phyloP scores from a whole-genome alignment of 768 basidiomycete species.

The Dentipellis sp. region DNA sequence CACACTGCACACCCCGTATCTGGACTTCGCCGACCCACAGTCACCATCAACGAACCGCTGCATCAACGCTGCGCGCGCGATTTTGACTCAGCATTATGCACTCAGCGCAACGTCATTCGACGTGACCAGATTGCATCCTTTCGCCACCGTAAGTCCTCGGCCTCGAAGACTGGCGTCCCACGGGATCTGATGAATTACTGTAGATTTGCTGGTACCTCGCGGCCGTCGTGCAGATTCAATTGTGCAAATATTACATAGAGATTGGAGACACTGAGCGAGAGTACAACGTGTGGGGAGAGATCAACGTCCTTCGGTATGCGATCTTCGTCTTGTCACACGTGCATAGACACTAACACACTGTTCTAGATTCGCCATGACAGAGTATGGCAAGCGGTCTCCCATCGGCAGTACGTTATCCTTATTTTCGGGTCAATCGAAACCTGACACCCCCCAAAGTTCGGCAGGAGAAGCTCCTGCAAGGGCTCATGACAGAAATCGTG shows the following conservation, averaged over 20 bases:
- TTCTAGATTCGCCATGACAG: conserved; percentile 74
- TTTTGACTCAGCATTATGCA: conserved; percentile 66
- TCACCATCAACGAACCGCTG: conserved; percentile 66
- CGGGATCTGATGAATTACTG: conserved; percentile 1
- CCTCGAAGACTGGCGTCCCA: not conserved
- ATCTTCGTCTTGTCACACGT: not conserved
- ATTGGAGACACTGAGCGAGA: conserved; percentile 67
- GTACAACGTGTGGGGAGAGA: conserved; percentile 79
- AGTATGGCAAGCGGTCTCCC: conserved; percentile 69
- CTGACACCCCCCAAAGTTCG: conserved; percentile 39
- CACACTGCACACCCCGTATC: conserved; percentile 77
- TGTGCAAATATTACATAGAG: conserved; percentile 82
- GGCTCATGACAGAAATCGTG: conserved; percentile 79
- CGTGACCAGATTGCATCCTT: conserved; percentile 71
- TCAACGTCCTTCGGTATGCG: conserved; percentile 67
- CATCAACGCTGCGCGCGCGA: conserved; percentile 63
- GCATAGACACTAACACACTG: not conserved
- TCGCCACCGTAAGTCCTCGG: conserved; percentile 53
- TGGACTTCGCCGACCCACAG: conserved; percentile 61
- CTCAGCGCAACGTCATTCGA: conserved; percentile 79
- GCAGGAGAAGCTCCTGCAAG: conserved; percentile 75
- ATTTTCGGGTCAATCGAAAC: not conserved
- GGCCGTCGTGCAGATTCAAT: conserved; percentile 76
- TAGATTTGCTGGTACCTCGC: conserved; percentile 91
- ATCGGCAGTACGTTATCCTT: conserved; percentile 53